Conservation (phyloP, 441 rosid genomes). For the Macaranga tanarius region DNA sequence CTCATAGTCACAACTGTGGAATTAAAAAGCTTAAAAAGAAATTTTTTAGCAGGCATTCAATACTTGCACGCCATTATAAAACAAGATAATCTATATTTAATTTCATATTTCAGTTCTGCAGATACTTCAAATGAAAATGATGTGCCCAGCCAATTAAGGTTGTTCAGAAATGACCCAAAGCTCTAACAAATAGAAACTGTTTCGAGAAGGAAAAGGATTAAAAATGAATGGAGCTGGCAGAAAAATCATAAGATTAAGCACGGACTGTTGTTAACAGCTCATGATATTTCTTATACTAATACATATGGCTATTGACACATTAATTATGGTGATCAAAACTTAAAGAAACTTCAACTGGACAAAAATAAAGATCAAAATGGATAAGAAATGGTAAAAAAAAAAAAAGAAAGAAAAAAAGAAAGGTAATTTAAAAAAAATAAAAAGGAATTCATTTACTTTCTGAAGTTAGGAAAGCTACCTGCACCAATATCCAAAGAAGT, state of each 20-base stretch:
- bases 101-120: neutral
- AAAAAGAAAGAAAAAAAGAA: no score
- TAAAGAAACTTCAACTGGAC: neutral
- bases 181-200: neutral
- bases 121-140: neutral
- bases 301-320: neutral
- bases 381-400: neutral
- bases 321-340: neutral
- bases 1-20: neutral
- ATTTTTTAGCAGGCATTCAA: no score
- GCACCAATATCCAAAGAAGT: conserved; percentile 60
- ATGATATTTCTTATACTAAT: neutral
- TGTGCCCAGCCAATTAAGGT: neutral
- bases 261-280: neutral
- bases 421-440: neutral
- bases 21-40: neutral
- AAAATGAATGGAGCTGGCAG: neutral
- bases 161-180: neutral
- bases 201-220: neutral
- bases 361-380: neutral
- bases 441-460: neutral
- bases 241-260: neutral
- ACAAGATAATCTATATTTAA: neutral
- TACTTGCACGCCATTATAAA: neutral
- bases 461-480: conserved; percentile 36